phyloP scores from a whole-genome alignment of 2,329 filamentous ascomycete species.

The Coniochaeta ligniaria region DNA sequence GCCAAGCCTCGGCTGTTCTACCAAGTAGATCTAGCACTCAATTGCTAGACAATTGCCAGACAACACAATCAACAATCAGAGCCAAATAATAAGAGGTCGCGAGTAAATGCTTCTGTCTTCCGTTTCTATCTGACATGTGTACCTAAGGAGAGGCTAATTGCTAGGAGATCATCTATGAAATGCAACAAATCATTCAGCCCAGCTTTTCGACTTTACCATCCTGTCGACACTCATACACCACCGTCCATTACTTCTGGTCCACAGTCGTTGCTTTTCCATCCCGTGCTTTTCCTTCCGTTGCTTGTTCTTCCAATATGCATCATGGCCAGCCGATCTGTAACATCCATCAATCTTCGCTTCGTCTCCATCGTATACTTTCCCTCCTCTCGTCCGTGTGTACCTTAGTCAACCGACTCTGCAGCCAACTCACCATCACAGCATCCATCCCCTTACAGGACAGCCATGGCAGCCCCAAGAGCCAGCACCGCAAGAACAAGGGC shows the following conservation, averaged over 20 bases:
- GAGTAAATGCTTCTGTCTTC: not conserved
- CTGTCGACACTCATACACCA: not conserved
- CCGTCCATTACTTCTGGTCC: not conserved
- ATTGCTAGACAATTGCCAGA: too few species aligned
- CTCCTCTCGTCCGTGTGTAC: not conserved
- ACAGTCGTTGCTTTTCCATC: not conserved
- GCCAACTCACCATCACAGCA: not conserved
- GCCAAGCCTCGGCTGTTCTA: not conserved
- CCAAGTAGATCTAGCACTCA: too few species aligned
- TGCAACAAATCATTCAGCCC: not conserved
- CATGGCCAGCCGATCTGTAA: not conserved
- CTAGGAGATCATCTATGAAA: not conserved
- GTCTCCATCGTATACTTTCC: not conserved
- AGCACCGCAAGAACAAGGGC: not conserved
- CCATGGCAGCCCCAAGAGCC: not conserved
- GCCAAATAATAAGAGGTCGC: not conserved
- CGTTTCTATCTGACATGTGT: not conserved
- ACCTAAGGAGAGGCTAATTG: not conserved
- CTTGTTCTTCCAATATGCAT: not conserved
- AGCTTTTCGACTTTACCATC: not conserved
- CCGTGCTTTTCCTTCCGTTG: not conserved
- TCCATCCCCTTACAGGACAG: not conserved
- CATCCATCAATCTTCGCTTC: not conserved
- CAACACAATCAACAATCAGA: too few species aligned
- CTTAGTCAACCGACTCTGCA: not conserved